Conservation (phyloP, 495 filamentous ascomycete genomes). For the Trichoderma gamsii region DNA sequence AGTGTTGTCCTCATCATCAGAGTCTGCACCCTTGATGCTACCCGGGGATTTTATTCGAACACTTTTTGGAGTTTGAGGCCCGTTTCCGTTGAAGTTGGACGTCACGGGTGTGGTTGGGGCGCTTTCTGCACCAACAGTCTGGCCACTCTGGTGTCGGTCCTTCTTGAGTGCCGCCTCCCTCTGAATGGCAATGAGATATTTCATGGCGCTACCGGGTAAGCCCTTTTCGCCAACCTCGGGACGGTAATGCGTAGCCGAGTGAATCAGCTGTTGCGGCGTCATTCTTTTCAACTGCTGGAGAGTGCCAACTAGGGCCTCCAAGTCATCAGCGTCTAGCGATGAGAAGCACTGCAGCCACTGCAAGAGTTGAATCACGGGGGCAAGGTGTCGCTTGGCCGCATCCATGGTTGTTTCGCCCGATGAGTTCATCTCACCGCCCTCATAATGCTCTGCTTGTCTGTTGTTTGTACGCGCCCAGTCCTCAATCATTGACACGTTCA, state of each 20-base stretch:
- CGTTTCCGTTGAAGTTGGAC: slow-evolving; percentile 26
- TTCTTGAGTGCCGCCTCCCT: slow-evolving; percentile 57
- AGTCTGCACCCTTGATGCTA: slow-evolving; percentile 13
- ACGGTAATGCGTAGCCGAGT: slow-evolving; percentile 86
- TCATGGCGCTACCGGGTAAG: slow-evolving; percentile 77
- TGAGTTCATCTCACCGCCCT: slow-evolving; percentile 80
- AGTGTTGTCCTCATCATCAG: slow-evolving; percentile 52
- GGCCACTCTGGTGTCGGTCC: slow-evolving; percentile 38
- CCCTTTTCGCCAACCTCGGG: slow-evolving; percentile 93
- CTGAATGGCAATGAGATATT: slow-evolving; percentile 75
- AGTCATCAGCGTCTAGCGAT: slow-evolving; percentile 78
- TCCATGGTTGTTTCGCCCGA: slow-evolving; percentile 83
- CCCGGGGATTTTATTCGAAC: slow-evolving; percentile 23
- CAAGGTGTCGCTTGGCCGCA: slow-evolving; percentile 73
- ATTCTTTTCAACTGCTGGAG: slow-evolving; percentile 80
- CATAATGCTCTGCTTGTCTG: slow-evolving; percentile 89
- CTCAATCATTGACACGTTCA: slow-evolving; percentile 93
- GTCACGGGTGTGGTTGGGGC: slow-evolving; percentile 36
- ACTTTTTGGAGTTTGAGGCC: slow-evolving; percentile 26
- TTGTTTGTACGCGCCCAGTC: slow-evolving; percentile 95
- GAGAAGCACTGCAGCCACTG: slow-evolving; percentile 99
- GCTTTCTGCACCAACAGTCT: slow-evolving; percentile 25
- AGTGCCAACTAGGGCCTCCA: slow-evolving; percentile 77
- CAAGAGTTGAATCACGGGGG: slow-evolving; percentile 86
- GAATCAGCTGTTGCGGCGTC: slow-evolving; percentile 82